Conservation (phyloP, 2,329 filamentous ascomycete species). For the Pyrenochaeta sp. region DNA sequence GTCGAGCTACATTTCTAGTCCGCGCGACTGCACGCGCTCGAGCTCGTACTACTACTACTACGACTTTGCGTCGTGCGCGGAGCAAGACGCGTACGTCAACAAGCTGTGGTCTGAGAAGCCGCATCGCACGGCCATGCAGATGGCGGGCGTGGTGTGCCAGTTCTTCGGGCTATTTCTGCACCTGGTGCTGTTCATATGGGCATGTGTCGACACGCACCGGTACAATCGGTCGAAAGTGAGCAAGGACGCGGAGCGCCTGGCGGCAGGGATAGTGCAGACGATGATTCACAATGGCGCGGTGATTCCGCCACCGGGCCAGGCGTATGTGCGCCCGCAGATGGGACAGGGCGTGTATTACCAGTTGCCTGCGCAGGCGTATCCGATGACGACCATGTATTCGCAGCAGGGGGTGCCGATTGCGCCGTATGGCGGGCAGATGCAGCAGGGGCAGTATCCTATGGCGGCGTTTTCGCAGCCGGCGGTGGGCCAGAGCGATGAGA, state of each 20-base stretch:
- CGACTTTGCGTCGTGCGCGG: slow-evolving; percentile 31
- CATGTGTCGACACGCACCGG: slow-evolving; percentile 45
- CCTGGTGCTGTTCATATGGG: slow-evolving; percentile 48
- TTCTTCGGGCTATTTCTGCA: slow-evolving; percentile 41
- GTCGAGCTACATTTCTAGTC: slow-evolving; percentile 17
- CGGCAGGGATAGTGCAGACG: slow-evolving; percentile 42
- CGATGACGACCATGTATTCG: slow-evolving; percentile 15
- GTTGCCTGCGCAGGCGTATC: slow-evolving; percentile 19
- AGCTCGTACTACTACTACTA: slow-evolving; percentile 2
- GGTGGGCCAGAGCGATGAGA: slow-evolving; percentile 22
- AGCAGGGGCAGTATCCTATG: slow-evolving; percentile 4
- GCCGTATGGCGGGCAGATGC: slow-evolving; percentile 8
- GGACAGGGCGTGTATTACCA: slow-evolving; percentile 20
- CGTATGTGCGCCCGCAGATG: slow-evolving; percentile 16
- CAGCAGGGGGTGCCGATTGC: slow-evolving; percentile 10
- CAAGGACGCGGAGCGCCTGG: slow-evolving; percentile 43
- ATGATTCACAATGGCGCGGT: slow-evolving; percentile 42
- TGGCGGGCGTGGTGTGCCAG: slow-evolving; percentile 39
- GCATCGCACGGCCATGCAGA: slow-evolving; percentile 25
- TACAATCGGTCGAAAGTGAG: slow-evolving; percentile 28
- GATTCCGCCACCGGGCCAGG: slow-evolving; percentile 30
- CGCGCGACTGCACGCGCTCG: slow-evolving; percentile 22
- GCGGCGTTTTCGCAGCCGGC: not conserved
- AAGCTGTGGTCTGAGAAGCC: slow-evolving; percentile 32
- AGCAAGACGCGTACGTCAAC: slow-evolving; percentile 43